A percentile compares a stretch with the other conserved stretches of the same genome.
Conservation (phyloP, 306 rosid genomes). For the Cicer chorassanicum region DNA sequence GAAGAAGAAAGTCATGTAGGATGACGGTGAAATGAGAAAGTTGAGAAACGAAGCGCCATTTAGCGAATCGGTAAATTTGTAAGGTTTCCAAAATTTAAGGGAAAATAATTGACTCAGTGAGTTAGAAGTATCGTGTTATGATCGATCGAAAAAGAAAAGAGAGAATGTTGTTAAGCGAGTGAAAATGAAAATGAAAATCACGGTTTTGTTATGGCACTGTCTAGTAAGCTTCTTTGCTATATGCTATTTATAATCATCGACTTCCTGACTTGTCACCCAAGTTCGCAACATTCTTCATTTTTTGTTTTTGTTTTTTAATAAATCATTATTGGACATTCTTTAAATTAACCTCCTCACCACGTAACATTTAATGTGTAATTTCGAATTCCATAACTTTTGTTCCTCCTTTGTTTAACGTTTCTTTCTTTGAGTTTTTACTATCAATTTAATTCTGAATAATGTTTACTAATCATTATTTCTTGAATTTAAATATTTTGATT, state of each 20-base stretch:
- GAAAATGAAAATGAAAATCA: conserved; percentile 21
- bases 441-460: no score
- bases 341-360: conserved; percentile 21
- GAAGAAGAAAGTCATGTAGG: conserved; percentile 45
- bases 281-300: background rate
- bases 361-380: background rate
- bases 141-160: background rate
- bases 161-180: background rate
- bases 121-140: background rate
- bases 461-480: no score
- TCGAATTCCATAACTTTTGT: no score
- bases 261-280: conserved; percentile 33
- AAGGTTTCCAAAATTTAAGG: background rate
- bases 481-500: no score
- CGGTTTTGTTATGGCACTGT: background rate
- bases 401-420: no score
- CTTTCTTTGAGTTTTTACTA: no score
- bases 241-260: conserved; percentile 36
- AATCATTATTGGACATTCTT: background rate
- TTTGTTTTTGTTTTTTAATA: background rate
- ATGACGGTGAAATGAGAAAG: conserved; percentile 34
- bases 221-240: background rate
- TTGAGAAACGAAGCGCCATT: conserved; percentile 38
- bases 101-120: conserved; percentile 35
- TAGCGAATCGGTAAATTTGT: background rate